phyloP scores from a whole-genome alignment of 306 rosid genomes.

The Quillaja saponaria region DNA sequence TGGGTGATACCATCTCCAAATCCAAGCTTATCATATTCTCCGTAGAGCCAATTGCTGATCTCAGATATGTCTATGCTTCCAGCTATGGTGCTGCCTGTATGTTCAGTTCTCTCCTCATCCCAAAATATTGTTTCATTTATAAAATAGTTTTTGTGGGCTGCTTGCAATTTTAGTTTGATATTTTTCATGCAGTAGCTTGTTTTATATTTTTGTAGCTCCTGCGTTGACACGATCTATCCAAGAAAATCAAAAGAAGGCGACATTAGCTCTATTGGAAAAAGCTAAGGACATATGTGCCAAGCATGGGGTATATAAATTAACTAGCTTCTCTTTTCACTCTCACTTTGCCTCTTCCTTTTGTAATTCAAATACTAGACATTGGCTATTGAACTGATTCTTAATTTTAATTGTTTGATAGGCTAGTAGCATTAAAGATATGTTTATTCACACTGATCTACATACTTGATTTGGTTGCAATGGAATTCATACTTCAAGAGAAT shows the following conservation, averaged over 20 bases:
- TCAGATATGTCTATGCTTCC: slow-evolving; percentile 30
- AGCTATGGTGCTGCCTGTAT: slow-evolving; percentile 28
- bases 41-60: slow-evolving; percentile 23
- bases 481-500: too few relatives aligned
- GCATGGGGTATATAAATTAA: slow-evolving; percentile 39
- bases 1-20: not conserved
- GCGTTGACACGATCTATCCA: slow-evolving; percentile 27
- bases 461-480: too few relatives aligned
- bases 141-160: not conserved
- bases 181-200: not conserved
- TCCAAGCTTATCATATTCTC: slow-evolving; percentile 39
- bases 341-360: not conserved
- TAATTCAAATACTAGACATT: not conserved
- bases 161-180: not conserved
- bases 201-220: slow-evolving; percentile 29
- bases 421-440: too few relatives aligned
- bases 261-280: slow-evolving; percentile 32
- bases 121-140: not conserved
- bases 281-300: slow-evolving; percentile 36
- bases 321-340: too few relatives aligned
- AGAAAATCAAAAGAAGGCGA: slow-evolving; percentile 28
- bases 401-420: too few relatives aligned
- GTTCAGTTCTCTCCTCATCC: not conserved
- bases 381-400: too few relatives aligned
- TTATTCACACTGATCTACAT: too few relatives aligned